Conservation (phyloP, 2,329 filamentous ascomycete genomes). For the Incumbomyces lentus region DNA sequence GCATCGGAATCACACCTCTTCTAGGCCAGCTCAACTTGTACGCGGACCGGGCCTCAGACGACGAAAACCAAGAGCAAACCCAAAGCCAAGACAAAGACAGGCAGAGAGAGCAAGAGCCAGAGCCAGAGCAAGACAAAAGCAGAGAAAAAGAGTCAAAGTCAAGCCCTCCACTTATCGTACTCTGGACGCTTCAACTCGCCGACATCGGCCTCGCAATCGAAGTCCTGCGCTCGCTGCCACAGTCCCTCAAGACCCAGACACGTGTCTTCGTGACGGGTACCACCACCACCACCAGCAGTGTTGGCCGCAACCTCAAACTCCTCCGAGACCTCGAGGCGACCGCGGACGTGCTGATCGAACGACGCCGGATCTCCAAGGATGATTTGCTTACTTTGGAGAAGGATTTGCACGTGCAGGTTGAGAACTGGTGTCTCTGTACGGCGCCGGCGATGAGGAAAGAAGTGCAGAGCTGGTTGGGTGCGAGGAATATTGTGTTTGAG, state of each 20-base stretch:
- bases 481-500: conserved; percentile 46
- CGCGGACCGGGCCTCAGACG: no score
- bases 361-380: conserved; percentile 36
- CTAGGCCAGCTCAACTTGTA: conserved; percentile 48
- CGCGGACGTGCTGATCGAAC: conserved; percentile 23
- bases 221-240: conserved; percentile 42
- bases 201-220: conserved; percentile 57
- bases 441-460: conserved; percentile 39
- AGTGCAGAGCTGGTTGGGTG: conserved; percentile 43
- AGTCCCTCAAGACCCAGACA: conserved; percentile 37
- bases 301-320: no score
- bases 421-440: conserved; percentile 52
- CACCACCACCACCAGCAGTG: no score
- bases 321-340: no score
- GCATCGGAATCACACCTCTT: conserved; percentile 74
- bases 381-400: conserved; percentile 36
- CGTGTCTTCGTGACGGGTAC: conserved; percentile 56
- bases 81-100: no score
- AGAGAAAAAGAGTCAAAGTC: conserved; percentile 14
- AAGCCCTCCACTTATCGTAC: conserved; percentile 40
- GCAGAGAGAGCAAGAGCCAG: not conserved
- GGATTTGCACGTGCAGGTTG: conserved; percentile 6
- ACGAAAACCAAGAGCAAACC: no score
- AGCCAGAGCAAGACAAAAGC: not conserved
- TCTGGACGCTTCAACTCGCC: conserved; percentile 56